Conservation (phyloP, 805 yeast species). For the Candida xyloterini region DNA sequence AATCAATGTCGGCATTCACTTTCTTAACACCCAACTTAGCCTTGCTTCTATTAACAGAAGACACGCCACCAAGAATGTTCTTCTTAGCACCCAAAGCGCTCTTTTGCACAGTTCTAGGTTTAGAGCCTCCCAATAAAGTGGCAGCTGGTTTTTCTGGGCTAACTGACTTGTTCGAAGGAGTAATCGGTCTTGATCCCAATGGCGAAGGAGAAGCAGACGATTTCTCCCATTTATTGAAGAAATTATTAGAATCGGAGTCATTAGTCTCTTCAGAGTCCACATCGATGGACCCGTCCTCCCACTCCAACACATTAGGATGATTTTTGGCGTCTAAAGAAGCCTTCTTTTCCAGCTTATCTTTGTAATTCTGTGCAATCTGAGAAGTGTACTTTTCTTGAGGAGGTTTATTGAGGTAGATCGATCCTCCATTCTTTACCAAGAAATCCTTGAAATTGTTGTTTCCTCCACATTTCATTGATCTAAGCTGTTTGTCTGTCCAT, state of each 20-base stretch:
- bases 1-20: conserved; percentile 49
- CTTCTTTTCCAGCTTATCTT: conserved; percentile 70
- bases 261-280: conserved; percentile 58
- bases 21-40: conserved; percentile 61
- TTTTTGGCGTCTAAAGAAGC: conserved; percentile 62
- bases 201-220: conserved; percentile 57
- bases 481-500: conserved; percentile 87
- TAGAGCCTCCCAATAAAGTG: conserved; percentile 22
- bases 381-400: conserved; percentile 79
- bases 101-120: conserved; percentile 33
- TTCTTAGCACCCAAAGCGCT: conserved; percentile 23
- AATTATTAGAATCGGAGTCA: conserved; percentile 65
- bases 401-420: conserved; percentile 62
- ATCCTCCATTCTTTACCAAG: conserved; percentile 82
- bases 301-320: conserved; percentile 71
- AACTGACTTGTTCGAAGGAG: conserved; percentile 35
- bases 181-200: conserved; percentile 41
- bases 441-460: conserved; percentile 83
- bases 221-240: conserved; percentile 88
- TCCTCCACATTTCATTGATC: conserved; percentile 93
- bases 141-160: conserved; percentile 29
- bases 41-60: conserved; percentile 52
- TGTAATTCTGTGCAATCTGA: conserved; percentile 74
- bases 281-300: conserved; percentile 45
- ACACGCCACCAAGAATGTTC: conserved; percentile 37